Conservation (phyloP, 768 basidiomycete species). For the Leccinum truebloodii region DNA sequence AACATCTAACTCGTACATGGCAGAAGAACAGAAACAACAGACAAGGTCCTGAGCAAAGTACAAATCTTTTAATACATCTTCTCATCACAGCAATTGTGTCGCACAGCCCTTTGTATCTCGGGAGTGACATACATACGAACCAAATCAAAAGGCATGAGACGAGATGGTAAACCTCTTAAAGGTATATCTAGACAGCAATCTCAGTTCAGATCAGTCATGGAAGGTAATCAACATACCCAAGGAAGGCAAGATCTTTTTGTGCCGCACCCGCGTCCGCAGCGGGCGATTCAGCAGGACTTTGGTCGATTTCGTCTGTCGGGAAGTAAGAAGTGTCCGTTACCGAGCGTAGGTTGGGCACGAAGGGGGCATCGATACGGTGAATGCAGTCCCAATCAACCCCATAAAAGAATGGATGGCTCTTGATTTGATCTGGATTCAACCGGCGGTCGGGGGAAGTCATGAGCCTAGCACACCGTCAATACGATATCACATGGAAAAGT, state of each 20-base stretch:
- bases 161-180: slow-evolving; percentile 77
- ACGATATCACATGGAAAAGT: neutral
- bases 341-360: slow-evolving; percentile 91
- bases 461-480: slow-evolving; percentile 47
- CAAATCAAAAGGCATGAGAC: slow-evolving; percentile 49
- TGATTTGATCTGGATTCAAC: slow-evolving; percentile 82
- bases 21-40: neutral
- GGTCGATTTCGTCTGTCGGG: slow-evolving; percentile 92
- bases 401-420: slow-evolving; percentile 89
- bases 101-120: neutral
- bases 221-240: slow-evolving; percentile 45
- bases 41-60: slow-evolving; percentile 4
- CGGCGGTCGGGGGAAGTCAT: slow-evolving; percentile 84
- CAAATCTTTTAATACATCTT: slow-evolving; percentile 4
- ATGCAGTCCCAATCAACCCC: slow-evolving; percentile 94
- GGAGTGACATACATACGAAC: neutral
- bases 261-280: slow-evolving; percentile 40
- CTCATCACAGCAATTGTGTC: neutral
- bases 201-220: slow-evolving; percentile 6
- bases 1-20: slow-evolving; percentile 3
- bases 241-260: slow-evolving; percentile 64
- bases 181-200: slow-evolving; percentile 54
- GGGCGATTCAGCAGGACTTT: slow-evolving; percentile 53
- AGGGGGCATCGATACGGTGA: slow-evolving; percentile 89
- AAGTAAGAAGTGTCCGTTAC: slow-evolving; percentile 99